Base-by-base conservation (phyloP, 495 filamentous ascomycete species). In the Penicillium malachiteum region DNA sequence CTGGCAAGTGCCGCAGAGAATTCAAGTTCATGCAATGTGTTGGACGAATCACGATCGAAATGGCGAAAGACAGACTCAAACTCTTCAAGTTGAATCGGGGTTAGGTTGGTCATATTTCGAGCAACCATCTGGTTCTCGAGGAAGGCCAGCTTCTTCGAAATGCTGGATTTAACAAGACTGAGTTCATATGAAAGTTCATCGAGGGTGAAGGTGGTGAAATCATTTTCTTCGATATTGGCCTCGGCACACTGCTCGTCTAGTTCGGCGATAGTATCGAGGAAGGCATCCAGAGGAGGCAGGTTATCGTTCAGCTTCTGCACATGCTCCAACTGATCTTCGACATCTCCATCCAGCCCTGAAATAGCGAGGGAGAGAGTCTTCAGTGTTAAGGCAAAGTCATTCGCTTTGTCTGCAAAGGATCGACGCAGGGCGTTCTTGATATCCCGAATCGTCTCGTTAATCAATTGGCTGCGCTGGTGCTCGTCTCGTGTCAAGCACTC, bases 191-290 rank as follows among this genome's bases (percentile, higher is more conserved):
- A 85, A 16, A 98, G 82, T 69, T 98, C 94, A 67, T 98, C 94
- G 64, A 96, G 90, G 10, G 91, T 95, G 74, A 96, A 97, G 3
- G 93, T 96, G 5, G 94, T 98, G 73, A 93, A 96, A 71, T 98
- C 94, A 70, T 98, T 98, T 67, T 98, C 94, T 71, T 98, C 94
- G 43, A 97, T 96, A 69, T 97, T 97, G 42, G 94, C 94, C 77
- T 98, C 92, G 40, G 84, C 84, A 68, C 95, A 97, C 71, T 96
- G 91, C 60, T 83, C 81, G 62, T 95, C 91, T 30, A 96, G 78
- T 10, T 82, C 84, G 4, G 83, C 87, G 60, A 97, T 93, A 54
- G 87, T 87, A 53, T 88, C 81, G 17, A 98, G 82, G 72, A 90
- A 97, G 35, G 88, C 82, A 62, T 96, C 91, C 2, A 98, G 81